Conservation (phyloP, 768 basidiomycete genomes). For the Psilocybe subaeruginosa region DNA sequence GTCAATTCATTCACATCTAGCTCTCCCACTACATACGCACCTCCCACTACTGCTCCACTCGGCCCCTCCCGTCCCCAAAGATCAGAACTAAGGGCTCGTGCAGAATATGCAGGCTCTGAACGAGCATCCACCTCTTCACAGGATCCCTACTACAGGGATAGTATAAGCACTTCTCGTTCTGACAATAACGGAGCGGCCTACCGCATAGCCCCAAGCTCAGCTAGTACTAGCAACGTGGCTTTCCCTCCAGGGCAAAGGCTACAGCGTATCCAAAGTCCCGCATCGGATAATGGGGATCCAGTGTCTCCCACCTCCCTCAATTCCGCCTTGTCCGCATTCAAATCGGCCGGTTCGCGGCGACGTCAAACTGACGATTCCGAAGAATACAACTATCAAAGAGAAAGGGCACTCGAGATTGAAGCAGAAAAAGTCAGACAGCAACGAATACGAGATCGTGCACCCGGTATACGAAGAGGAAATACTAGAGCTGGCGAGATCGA, state of each 20-base stretch:
- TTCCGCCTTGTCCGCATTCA: slow-evolving; percentile 71
- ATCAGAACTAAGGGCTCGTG: slow-evolving; percentile 65
- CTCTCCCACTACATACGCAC: slow-evolving; percentile 35
- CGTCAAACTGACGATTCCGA: slow-evolving; percentile 56
- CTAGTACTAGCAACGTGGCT: slow-evolving; percentile 17
- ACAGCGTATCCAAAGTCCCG: slow-evolving; percentile 34
- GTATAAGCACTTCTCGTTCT: slow-evolving; percentile 49
- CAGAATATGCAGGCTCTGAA: slow-evolving; percentile 58
- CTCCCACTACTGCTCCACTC: slow-evolving; percentile 43
- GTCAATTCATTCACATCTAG: slow-evolving; percentile 38
- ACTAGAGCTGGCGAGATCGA: slow-evolving; percentile 83
- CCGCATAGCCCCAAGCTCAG: slow-evolving; percentile 12
- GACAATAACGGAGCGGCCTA: slow-evolving; percentile 36
- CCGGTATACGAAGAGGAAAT: slow-evolving; percentile 58
- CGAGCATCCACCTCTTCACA: slow-evolving; percentile 48
- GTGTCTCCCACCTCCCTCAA: slow-evolving; percentile 52
- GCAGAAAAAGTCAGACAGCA: slow-evolving; percentile 68
- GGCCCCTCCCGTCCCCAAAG: slow-evolving; percentile 69
- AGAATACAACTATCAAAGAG: slow-evolving; percentile 58
- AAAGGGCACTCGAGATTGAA: slow-evolving; percentile 63
- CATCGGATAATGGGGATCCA: slow-evolving; percentile 33
- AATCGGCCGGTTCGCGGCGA: slow-evolving; percentile 60
- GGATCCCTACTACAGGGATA: slow-evolving; percentile 48
- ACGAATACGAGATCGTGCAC: slow-evolving; percentile 68
- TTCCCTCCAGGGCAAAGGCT: slow-evolving; percentile 25